Evolutionary conservation across 371 early-diverging fungal genomes (phyloP), one percentile per base, ranked within the genome.

Genomic region (Blakeslea trispora): DNA sequence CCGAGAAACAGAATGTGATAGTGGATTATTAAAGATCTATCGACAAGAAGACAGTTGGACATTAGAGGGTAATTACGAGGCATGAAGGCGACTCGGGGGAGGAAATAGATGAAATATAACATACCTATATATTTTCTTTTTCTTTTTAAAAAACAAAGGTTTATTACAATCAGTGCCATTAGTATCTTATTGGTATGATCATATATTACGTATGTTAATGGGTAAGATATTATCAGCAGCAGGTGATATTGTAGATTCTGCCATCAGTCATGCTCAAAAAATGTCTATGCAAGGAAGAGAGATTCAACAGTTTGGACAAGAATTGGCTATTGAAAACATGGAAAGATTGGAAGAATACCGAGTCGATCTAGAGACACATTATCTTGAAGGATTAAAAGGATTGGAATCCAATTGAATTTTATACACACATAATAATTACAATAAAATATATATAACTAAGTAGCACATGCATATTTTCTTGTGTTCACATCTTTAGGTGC

Each of bases 11-110:
- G 78, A 78, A 13, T 52, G 52, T 34, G 69, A 68, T 22, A 63
- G 69, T 52, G 82, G 80, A 5, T 53, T 71, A 18, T 66, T 78
- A 57, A 74, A 74, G 34, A 81, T 83, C 40, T 79, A 76, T 43
- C 68, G 67, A 44, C 82, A 83, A 53, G 80, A 83, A 48, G 84
- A 83, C 28, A 81, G 78, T 14, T 83, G 82, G 84, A 82, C 82
- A 8, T 59, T 83, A 39, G 84, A 82, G 60, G 84, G 74, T 37
- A 37, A 37, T 13, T 24, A 23, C n/a, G n/a, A n/a, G n/a, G n/a
- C n/a, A n/a, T n/a, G n/a, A n/a, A n/a, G n/a, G n/a, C n/a, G n/a
- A n/a, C n/a, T n/a, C n/a, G n/a, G n/a, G n/a, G 17, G 11, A 9
- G 14, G 32, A 19, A 18, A 21, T 21, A 3, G 9, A 15, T 15